phyloP scores from a whole-genome alignment of 805 yeast species.

The Candida suzukii region DNA sequence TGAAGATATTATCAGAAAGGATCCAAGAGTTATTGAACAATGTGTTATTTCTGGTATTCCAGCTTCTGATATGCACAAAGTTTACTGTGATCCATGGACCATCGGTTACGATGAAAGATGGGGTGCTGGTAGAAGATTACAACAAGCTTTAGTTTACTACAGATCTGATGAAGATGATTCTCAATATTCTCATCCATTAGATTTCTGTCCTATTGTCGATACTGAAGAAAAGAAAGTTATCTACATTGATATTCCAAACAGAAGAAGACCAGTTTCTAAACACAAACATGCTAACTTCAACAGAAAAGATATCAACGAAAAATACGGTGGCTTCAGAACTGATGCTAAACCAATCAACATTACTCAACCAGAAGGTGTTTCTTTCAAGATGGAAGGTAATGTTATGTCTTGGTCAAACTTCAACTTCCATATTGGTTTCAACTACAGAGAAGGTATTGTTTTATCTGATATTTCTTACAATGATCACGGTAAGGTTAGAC shows the following conservation, averaged over 20 bases:
- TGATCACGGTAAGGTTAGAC: conserved; percentile 68
- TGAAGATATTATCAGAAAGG: conserved; percentile 60
- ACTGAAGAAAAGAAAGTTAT: conserved; percentile 63
- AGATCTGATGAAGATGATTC: conserved; percentile 72
- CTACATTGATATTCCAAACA: conserved; percentile 66
- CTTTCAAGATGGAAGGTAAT: conserved; percentile 64
- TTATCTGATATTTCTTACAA: conserved; percentile 66
- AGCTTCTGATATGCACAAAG: conserved; percentile 48
- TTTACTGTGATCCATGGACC: conserved; percentile 64
- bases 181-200: conserved; percentile 60
- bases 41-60: conserved; percentile 67
- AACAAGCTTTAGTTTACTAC: conserved; percentile 77
- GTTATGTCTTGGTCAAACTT: conserved; percentile 74
- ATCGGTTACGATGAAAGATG: conserved; percentile 62
- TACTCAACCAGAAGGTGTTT: conserved; percentile 78
- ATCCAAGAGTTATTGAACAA: conserved; percentile 67
- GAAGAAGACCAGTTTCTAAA: conserved; percentile 66
- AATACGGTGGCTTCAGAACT: conserved; percentile 57
- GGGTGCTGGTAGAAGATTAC: conserved; percentile 69
- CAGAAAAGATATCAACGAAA: conserved; percentile 54
- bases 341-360: conserved; percentile 62
- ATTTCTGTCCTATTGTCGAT: conserved; percentile 78
- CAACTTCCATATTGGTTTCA: conserved; percentile 74
- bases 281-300: conserved; percentile 65
- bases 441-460: conserved; percentile 81